These are phyloP conservation scores for Graphilbum fragrans DNA, from an alignment of 2,329 filamentous ascomycete genomes.

Conservation along the genomic window DNA sequence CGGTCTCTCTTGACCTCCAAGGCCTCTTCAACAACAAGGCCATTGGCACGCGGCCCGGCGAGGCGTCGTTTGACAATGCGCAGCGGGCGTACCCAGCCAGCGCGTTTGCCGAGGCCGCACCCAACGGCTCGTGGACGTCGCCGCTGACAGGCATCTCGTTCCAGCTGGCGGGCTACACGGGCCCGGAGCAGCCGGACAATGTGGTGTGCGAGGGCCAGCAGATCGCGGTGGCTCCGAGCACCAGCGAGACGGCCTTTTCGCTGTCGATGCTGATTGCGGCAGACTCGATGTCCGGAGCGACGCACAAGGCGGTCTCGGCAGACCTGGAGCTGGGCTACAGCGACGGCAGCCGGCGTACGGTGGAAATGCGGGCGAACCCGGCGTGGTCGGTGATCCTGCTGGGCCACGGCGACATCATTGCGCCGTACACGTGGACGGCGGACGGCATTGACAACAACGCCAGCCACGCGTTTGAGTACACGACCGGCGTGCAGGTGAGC, in stretches of 20 bases:
- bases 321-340: too few species aligned
- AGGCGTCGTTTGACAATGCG: conserved; percentile 29
- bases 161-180: conserved; percentile 27
- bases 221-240: background rate
- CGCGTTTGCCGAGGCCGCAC: background rate
- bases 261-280: conserved; percentile 13
- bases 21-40: conserved; percentile 33
- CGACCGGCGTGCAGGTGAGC: conserved; percentile 18
- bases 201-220: conserved; percentile 27
- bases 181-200: conserved; percentile 23
- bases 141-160: conserved; percentile 26
- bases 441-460: conserved; percentile 28
- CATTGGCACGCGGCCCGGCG: conserved; percentile 29
- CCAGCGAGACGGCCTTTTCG: conserved; percentile 5
- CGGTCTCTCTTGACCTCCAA: conserved; percentile 19
- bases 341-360: too few species aligned
- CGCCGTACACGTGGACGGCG: conserved; percentile 26
- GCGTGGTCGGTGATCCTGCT: too few species aligned
- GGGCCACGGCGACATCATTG: conserved; percentile 31
- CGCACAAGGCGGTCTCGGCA: conserved; percentile 26
- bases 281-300: conserved; percentile 23
- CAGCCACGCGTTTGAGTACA: conserved; percentile 32
- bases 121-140: background rate
- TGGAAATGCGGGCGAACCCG: too few species aligned
- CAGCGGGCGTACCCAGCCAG: conserved; percentile 27